These are phyloP conservation scores for Boletus pseudopeckii DNA, from an alignment of 768 basidiomycete genomes.

Conservation along the genomic window DNA sequence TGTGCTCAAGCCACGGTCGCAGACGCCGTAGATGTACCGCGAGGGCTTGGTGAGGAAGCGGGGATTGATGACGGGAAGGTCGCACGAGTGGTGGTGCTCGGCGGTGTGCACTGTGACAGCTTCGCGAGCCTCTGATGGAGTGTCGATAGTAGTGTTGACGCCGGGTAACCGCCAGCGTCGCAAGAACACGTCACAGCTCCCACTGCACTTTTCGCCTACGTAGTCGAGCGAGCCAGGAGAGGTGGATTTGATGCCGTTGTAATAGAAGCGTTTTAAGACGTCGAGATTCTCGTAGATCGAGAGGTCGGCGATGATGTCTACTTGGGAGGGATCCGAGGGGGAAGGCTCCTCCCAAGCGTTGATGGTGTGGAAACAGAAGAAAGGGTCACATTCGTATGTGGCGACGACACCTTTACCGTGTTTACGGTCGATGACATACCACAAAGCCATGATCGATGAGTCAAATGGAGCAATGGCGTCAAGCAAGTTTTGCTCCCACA, in stretches of 20 bases:
- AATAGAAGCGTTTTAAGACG: slow-evolving; percentile 32
- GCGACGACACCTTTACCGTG: slow-evolving; percentile 35
- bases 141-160: slow-evolving; percentile 18
- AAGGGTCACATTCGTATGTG: slow-evolving; percentile 35
- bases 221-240: slow-evolving; percentile 26
- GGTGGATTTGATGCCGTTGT: slow-evolving; percentile 26
- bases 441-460: slow-evolving; percentile 26
- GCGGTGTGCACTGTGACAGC: slow-evolving; percentile 22
- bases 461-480: slow-evolving; percentile 34
- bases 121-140: slow-evolving; percentile 12
- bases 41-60: slow-evolving; percentile 29
- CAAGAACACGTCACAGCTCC: slow-evolving; percentile 19
- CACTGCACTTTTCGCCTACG: slow-evolving; percentile 16
- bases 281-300: slow-evolving; percentile 33
- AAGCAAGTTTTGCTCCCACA: slow-evolving; percentile 33
- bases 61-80: slow-evolving; percentile 37
- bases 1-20: slow-evolving; percentile 27
- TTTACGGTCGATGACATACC: slow-evolving; percentile 39
- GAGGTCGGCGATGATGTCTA: slow-evolving; percentile 36
- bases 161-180: slow-evolving; percentile 32
- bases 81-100: slow-evolving; percentile 29
- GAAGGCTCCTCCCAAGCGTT: slow-evolving; percentile 37
- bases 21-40: slow-evolving; percentile 33
- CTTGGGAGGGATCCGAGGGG: slow-evolving; percentile 21
- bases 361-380: slow-evolving; percentile 39